phyloP scores from a whole-genome alignment of 306 rosid genomes.

The Glycyrrhiza uralensis region DNA sequence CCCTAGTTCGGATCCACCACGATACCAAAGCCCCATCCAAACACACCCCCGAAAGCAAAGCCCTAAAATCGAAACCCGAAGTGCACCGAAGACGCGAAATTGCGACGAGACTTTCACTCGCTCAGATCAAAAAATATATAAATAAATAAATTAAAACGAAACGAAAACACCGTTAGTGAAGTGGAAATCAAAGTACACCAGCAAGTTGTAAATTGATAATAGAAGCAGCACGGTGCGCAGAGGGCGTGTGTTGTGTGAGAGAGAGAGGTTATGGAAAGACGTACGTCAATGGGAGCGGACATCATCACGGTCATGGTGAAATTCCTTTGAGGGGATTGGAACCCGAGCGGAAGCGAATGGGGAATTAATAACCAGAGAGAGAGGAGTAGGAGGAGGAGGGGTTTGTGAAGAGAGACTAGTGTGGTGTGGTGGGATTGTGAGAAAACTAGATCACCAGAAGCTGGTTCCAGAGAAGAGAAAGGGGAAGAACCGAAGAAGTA shows the following conservation, averaged over 20 bases:
- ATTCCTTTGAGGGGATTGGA: slow-evolving; percentile 24
- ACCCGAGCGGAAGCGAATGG: slow-evolving; percentile 25
- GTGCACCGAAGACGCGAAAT: slow-evolving; percentile 16
- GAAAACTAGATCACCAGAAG: slow-evolving; percentile 45
- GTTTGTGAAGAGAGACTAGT: neutral
- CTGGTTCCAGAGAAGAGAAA: slow-evolving; percentile 19
- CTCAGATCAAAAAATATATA: slow-evolving; percentile 34
- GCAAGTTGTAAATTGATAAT: neutral
- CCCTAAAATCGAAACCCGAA: slow-evolving; percentile 46
- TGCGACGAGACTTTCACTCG: slow-evolving; percentile 14
- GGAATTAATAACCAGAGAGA: slow-evolving; percentile 17
- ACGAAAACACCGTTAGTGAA: slow-evolving; percentile 15
- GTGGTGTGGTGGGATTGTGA: slow-evolving; percentile 1
- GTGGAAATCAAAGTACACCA: slow-evolving; percentile 15
- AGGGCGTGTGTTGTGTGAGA: neutral
- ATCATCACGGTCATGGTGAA: slow-evolving; percentile 62
- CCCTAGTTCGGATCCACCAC: slow-evolving; percentile 36
- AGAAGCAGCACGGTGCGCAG: neutral
- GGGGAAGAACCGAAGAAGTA: neutral
- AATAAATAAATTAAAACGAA: neutral
- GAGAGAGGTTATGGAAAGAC: slow-evolving; percentile 16
- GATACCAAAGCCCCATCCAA: slow-evolving; percentile 13
- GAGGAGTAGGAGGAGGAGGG: neutral
- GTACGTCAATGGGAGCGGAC: slow-evolving; percentile 72
- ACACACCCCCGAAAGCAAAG: slow-evolving; percentile 20